Base-by-base conservation (phyloP, 805 yeast species). In the Metschnikowia corniflorae region DNA sequence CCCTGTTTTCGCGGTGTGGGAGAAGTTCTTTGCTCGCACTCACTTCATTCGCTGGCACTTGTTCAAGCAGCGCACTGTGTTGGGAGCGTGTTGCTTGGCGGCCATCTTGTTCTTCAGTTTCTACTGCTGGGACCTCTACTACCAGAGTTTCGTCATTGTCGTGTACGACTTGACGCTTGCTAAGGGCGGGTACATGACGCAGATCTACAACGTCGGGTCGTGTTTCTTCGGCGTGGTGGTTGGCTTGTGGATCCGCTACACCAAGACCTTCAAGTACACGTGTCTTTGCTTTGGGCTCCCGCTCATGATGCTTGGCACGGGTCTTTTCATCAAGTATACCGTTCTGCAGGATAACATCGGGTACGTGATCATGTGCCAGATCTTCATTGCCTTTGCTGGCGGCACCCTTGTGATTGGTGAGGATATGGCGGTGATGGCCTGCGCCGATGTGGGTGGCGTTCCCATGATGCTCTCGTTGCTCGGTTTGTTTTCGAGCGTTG, bases 401-500 rank as follows among this genome's bases (percentile, higher is more conserved):
- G 31, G 31, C 5, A 26, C 36, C 7, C 17, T 33, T 20, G 31
- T 26, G 22, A 33, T 33, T 20, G 36, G 31, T 16, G 31, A 26
- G 26, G 26, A 51, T 10, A 51, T 62, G 53, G 62, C 65, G n/a
- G 57, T 52, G 25, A 56, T 60, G 57, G 51, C 61, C 20, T 26
- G 39, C 14, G 36, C 40, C 10, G 38, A 34, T 18, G 10, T 29
- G 3, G 44, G 35, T 2, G 44, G 43, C 10, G 20, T 40, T 18
- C 44, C 47, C 15, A 12, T 40, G 44, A 25, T 40, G 35, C 47
- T 43, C 35, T 31, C 44, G 15, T 31, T 40, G 20, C 19, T 29
- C n/a, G 32, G 39, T 13, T 40, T 43, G 26, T 17, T 16, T 17
- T 30, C 39, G 9, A 43, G 40, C 30, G 32, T 37, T 17, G 44